Evolutionary conservation across 768 basidiomycete genomes (phyloP).

Genomic region (Mycena crocata): DNA sequence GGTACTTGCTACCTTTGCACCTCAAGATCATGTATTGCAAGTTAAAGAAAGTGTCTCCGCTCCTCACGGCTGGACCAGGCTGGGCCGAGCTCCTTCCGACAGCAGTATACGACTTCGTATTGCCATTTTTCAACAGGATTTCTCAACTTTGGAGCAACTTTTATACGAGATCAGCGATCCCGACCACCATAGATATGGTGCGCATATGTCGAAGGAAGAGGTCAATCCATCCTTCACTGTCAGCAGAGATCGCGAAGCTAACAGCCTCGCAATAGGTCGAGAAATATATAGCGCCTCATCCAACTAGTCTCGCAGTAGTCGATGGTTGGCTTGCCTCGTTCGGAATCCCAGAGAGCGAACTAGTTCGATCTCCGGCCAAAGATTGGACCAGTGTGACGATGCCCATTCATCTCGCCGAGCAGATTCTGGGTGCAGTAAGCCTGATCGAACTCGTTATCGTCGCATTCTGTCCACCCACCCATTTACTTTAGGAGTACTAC

Average conservation of each 20-base stretch:
- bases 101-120: constrained; percentile 68
- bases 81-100: constrained; percentile 54
- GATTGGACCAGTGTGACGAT: constrained; percentile 77
- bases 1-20: constrained; percentile 33
- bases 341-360: constrained; percentile 60
- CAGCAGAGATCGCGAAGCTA: no score
- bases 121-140: constrained; percentile 65
- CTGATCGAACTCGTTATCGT: not conserved
- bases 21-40: constrained; percentile 37
- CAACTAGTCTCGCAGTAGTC: constrained; percentile 63
- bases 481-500: constrained; percentile 63
- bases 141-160: constrained; percentile 60
- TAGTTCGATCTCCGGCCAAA: constrained; percentile 69
- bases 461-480: not conserved
- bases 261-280: no score
- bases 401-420: constrained; percentile 69
- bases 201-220: constrained; percentile 71
- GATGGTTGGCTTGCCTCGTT: constrained; percentile 71
- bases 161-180: constrained; percentile 72
- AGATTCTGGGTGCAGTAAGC: constrained; percentile 77
- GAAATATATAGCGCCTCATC: constrained; percentile 66
- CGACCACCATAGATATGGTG: constrained; percentile 63
- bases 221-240: no score
- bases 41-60: constrained; percentile 63
- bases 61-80: constrained; percentile 61